Evolutionary conservation across 106 monocot species (phyloP).

Genomic region (Phalaenopsis aphrodite): DNA sequence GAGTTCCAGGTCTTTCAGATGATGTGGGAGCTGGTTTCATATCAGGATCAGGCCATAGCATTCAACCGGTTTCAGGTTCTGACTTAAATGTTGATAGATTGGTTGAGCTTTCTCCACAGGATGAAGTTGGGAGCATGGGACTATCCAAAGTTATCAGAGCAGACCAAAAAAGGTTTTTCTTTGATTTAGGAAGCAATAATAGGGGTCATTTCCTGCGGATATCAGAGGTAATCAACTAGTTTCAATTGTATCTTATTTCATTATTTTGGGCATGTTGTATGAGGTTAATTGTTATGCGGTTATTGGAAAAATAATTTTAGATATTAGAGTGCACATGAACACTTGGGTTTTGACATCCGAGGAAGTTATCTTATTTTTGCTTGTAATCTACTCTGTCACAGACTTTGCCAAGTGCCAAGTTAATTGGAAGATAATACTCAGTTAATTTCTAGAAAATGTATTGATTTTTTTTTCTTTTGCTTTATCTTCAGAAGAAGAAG

Average conservation of each 20-base stretch:
- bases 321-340: neutral
- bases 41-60: conserved; percentile 36
- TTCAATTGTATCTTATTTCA: neutral
- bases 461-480: neutral
- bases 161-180: conserved; percentile 93
- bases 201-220: conserved; percentile 80
- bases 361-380: neutral
- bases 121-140: conserved; percentile 49
- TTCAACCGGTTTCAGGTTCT: conserved; percentile 39
- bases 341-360: neutral
- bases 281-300: neutral
- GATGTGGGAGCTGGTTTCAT: conserved; percentile 94
- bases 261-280: neutral
- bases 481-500: neutral
- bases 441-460: neutral
- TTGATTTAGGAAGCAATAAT: conserved; percentile 86
- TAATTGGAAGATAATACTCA: neutral
- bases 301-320: neutral
- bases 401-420: neutral
- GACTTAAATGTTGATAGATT: conserved; percentile 57
- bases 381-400: neutral
- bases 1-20: conserved; percentile 72
- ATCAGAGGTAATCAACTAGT: conserved; percentile 57
- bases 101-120: conserved; percentile 31
- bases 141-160: conserved; percentile 70